phyloP scores from a whole-genome alignment of 768 basidiomycete genomes.

The Cubamyces sp. region DNA sequence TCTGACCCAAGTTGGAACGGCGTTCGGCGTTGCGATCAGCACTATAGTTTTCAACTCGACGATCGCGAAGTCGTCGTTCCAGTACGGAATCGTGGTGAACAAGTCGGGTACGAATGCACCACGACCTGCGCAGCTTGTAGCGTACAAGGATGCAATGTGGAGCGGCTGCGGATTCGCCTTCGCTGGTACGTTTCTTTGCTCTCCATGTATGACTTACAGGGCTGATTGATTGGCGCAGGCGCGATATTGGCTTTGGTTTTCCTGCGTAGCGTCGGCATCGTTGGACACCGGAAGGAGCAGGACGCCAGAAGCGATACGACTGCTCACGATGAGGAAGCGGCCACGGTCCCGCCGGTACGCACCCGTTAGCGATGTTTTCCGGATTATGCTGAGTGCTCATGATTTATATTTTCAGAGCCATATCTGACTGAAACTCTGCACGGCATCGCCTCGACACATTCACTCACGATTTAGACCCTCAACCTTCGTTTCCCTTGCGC shows the following conservation, averaged over 20 bases:
- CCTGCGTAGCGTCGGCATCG: slow-evolving; percentile 45
- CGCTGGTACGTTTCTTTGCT: slow-evolving; percentile 45
- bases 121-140: slow-evolving; percentile 44
- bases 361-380: no score
- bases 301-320: slow-evolving; percentile 6
- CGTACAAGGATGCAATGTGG: slow-evolving; percentile 72
- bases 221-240: slow-evolving; percentile 10
- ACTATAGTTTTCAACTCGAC: slow-evolving; percentile 72
- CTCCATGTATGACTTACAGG: no score
- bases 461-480: no score
- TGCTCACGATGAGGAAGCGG: neutral
- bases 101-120: slow-evolving; percentile 37
- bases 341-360: no score
- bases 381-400: no score
- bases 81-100: slow-evolving; percentile 39
- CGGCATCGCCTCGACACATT: no score
- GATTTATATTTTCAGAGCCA: no score
- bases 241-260: slow-evolving; percentile 41
- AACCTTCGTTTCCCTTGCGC: no score
- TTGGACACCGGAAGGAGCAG: slow-evolving; percentile 37
- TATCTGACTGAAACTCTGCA: no score
- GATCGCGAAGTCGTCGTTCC: slow-evolving; percentile 38
- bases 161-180: slow-evolving; percentile 62
- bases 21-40: slow-evolving; percentile 70
- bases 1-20: slow-evolving; percentile 72